Evolutionary conservation across 192 early-diverging fungal genomes (phyloP), one percentile per base, ranked within the genome.

Genomic region (Powellomyces hirtus): DNA sequence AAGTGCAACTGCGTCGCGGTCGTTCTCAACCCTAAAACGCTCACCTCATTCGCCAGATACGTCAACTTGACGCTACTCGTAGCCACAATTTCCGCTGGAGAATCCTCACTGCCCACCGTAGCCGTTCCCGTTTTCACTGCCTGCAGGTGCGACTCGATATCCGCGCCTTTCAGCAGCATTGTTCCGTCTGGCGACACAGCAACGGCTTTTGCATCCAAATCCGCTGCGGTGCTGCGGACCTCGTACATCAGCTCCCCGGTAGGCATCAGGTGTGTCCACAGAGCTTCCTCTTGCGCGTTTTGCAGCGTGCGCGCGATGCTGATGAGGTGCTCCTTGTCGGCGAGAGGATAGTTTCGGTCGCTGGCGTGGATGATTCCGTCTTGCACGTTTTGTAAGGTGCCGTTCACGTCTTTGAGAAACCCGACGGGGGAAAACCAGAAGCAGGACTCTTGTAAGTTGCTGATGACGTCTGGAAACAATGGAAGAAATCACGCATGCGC

Each of bases 401-500:
- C 27, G 31, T 49, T 11, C 10, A 73, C 24, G 14, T 22, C 27
- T 33, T 13, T 20, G 22, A 59, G 20, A 64, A 62, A n/a, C 56
- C 59, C 10, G 10, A 18, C 14, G 37, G 74, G 79, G 0, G 82
- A 71, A 52, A 86, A 86, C 90, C 90, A 92, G 50, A 86, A 87
- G 57, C 88, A 89, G 0, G 67, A 64, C 24, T 26, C 20, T 14
- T 63, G 84, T 33, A 92, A 71, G 49, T 91, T 92, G 24, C 77
- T 68, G 4, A 89, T 80, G n/a, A 84, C 83, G 59, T 79, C 78
- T n/a, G n/a, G n/a, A n/a, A n/a, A n/a, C n/a, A n/a, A n/a, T n/a
- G n/a, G n/a, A n/a, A n/a, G n/a, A n/a, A n/a, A n/a, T n/a, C n/a
- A 20, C n/a, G n/a, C 18, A 56, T 16, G 14, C 13, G 52, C 1